Conservation (phyloP, 768 basidiomycete genomes). For the Austroboletus festivus region DNA sequence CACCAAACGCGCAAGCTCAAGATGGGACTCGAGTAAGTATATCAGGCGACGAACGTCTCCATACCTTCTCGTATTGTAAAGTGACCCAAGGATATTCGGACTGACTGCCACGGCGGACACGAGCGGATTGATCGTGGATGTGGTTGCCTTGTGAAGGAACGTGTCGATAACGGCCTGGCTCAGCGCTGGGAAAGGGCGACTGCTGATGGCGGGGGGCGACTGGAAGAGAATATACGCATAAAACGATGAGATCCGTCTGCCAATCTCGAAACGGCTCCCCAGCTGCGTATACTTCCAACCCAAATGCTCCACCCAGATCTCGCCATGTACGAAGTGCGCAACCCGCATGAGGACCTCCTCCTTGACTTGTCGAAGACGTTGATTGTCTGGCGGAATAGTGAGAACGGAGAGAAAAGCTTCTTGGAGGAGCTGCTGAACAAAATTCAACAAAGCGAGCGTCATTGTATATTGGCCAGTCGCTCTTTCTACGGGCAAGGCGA, state of each 20-base stretch:
- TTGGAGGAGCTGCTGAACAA: slow-evolving; percentile 71
- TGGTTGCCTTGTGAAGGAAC: slow-evolving; percentile 70
- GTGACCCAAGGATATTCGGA: slow-evolving; percentile 51
- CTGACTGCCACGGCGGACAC: slow-evolving; percentile 67
- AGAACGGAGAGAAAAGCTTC: slow-evolving; percentile 61
- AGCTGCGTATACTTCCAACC: slow-evolving; percentile 85
- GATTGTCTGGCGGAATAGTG: slow-evolving; percentile 49
- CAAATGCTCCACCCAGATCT: slow-evolving; percentile 84
- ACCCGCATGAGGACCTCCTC: slow-evolving; percentile 83
- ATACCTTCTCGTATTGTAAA: slow-evolving; percentile 62
- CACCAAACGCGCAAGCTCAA: slow-evolving; percentile 58
- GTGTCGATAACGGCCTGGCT: slow-evolving; percentile 66
- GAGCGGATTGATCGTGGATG: slow-evolving; percentile 78
- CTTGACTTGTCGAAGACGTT: slow-evolving; percentile 67
- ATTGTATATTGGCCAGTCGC: slow-evolving; percentile 75
- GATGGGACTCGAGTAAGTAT: slow-evolving; percentile 63
- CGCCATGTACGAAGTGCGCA: slow-evolving; percentile 72
- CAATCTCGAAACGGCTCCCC: slow-evolving; percentile 82
- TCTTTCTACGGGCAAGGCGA: slow-evolving; percentile 68
- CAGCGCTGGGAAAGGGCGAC: slow-evolving; percentile 57
- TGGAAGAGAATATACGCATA: slow-evolving; percentile 67
- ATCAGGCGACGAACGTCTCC: slow-evolving; percentile 69
- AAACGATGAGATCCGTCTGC: slow-evolving; percentile 58
- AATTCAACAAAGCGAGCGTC: slow-evolving; percentile 74
- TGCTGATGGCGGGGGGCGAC: slow-evolving; percentile 50